Base-by-base conservation (phyloP, 768 basidiomycete genomes). In the Termitomyces sp. region DNA sequence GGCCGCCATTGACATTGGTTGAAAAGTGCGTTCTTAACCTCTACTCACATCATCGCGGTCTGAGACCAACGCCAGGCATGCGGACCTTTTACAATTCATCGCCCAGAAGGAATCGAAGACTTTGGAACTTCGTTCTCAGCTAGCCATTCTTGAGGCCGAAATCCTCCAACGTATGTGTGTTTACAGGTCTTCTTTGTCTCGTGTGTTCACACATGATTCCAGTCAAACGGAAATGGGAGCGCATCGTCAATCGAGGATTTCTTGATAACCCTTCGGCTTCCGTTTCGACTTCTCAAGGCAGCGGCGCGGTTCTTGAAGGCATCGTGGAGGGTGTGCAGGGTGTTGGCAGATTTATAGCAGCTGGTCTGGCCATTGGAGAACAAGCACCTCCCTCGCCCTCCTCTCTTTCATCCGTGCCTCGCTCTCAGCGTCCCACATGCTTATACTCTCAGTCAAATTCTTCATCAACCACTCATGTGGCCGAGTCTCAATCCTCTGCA, bases 51-150 rank as follows among this genome's bases (percentile, higher is more conserved):
- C 51, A 47, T 57, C 38, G 25, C 25, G 31, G 59, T 36, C 25
- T 62, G 40, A 54, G 56, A 8, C 61, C n/a, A 36, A 43, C 4
- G 36, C 31, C 63, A 94, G 92, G 68, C 90, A 94, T 67, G 85
- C 87, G 6, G 91, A 93, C 58, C 75, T 94, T 2, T 76, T 94
- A n/a, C 88, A 83, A 36, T 88, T 88, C 61, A 94, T 94, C 55
- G 92, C 92, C 0, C 91, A 92, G 73, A 93, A 94, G 65, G 92
- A 94, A 70, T 84, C 89, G 0, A 89, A 86, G 70, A 92, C 90
- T 66, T 82, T 94, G 45, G 92, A 94, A 60, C 78, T 94, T 48
- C 86, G 91, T 17, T 84, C 87, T 5, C 90, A 91, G 65, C 83
- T 94, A 2, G 80, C 81, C 8, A 68, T 74, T 14, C 89, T 93